Evolutionary conservation across 805 yeast species (phyloP), one percentile per base, ranked within the genome.

Genomic region (Pichia gijzeniarum): DNA sequence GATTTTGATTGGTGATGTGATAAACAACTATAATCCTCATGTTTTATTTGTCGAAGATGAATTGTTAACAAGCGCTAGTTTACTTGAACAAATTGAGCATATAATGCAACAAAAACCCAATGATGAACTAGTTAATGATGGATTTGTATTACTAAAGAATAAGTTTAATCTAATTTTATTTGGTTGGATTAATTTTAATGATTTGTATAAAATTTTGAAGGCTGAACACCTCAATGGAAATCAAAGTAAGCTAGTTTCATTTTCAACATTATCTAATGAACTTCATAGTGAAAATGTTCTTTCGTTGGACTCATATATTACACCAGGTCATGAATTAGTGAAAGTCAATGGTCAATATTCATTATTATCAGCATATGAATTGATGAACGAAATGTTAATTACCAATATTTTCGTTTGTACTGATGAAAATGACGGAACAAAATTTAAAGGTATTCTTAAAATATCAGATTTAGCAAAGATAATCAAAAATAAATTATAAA

Each of bases 301-400:
- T 4, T 16, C 41, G 7, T 14, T 45, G 17, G 35, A 34, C 12
- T 22, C 42, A 13, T 13, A 38, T 14, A 22, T 58, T 18, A 43
- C 52, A 0, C 35, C 38, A 4, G 20, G 48, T 10, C 31, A 41
- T n/a, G 53, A 57, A 9, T 51, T 55, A 40, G 55, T 55, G 16
- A 56, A 62, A 1, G 54, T 70, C 13, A 58, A 67, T 14, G 50
- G 62, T 8, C 46, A 58, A 2, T 55, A 65, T 21, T 55, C 65
- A 27, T 47, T 73, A 5, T 51, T 63, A 28, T 61, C 73, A 0
- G 67, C 59, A 1, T 66, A 67, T 36, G 62, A 61, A 36, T 57
- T 69, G 45, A 64, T 73, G 42, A 66, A 67, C 47, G 62, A 63
- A 40, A 50, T 73, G 52, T 71, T 71, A 6, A 46, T 69, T 14